phyloP scores from a whole-genome alignment of 495 filamentous ascomycete genomes.

The Barbatosphaeria neglecta region DNA sequence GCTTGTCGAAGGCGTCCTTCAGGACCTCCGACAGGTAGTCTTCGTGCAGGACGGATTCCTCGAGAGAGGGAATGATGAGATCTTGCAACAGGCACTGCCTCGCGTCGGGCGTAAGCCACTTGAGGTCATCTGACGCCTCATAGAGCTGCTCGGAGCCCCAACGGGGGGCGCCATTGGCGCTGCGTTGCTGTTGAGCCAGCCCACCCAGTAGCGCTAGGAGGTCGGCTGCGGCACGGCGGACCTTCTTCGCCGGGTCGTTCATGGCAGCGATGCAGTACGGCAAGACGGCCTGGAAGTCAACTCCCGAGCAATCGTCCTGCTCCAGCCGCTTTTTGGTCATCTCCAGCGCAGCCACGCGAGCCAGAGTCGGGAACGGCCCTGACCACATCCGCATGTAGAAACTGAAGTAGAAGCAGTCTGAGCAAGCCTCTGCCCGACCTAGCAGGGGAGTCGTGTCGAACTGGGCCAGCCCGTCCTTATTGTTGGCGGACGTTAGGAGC shows the following conservation, averaged over 20 bases:
- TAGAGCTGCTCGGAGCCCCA: conserved; percentile 34
- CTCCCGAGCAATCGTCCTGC: conserved; percentile 27
- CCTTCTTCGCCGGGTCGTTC: conserved; percentile 56
- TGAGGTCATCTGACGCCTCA: conserved; percentile 36
- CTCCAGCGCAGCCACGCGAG: conserved; percentile 55
- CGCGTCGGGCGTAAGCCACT: conserved; percentile 49
- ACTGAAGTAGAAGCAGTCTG: conserved; percentile 56
- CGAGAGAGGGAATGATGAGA: conserved; percentile 56
- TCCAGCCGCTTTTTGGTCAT: conserved; percentile 43
- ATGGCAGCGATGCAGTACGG: conserved; percentile 68
- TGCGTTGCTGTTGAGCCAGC: conserved; percentile 6
- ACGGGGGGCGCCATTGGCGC: conserved; percentile 5
- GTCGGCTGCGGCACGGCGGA: conserved; percentile 63
- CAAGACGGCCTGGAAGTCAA: conserved; percentile 65
- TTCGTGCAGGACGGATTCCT: conserved; percentile 72
- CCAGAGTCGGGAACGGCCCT: conserved; percentile 52
- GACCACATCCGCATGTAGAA: conserved; percentile 71
- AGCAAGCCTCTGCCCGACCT: conserved; percentile 38
- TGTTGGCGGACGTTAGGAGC: conserved; percentile 48
- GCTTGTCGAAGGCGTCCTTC: conserved; percentile 42
- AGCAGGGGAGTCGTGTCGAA: conserved; percentile 51
- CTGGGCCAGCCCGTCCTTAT: conserved; percentile 34
- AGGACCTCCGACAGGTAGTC: conserved; percentile 49
- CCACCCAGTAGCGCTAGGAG: conserved; percentile 39
- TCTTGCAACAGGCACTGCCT: conserved; percentile 47